A percentile compares a stretch with the other conserved stretches of the same genome.
These are phyloP conservation scores for Apiospora malaysiana DNA, from an alignment of 2,329 filamentous ascomycete genomes.

Conservation along the genomic window DNA sequence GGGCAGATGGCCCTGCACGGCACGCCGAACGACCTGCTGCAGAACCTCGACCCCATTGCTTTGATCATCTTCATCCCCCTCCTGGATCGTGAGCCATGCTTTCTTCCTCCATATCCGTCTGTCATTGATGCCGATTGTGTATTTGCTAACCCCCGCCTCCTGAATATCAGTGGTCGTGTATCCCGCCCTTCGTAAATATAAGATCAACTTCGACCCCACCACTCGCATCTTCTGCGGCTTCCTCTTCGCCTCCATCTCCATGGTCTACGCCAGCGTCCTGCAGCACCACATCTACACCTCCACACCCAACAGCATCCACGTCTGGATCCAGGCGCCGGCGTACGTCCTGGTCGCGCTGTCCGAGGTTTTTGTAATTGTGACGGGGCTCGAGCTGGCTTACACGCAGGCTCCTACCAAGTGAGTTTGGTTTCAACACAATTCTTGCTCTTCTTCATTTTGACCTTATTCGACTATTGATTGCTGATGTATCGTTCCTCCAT, in stretches of 20 bases:
- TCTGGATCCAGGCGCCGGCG: constrained; percentile 62
- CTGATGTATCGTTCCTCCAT: not conserved
- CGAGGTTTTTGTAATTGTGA: constrained; percentile 57
- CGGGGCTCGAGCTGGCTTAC: constrained; percentile 74
- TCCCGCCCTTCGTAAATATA: constrained; percentile 61
- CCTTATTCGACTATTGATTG: too few relatives aligned
- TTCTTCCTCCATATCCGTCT: constrained; percentile 39
- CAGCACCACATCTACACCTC: constrained; percentile 65
- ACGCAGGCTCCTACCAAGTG: constrained; percentile 75
- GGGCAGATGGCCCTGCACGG: constrained; percentile 64
- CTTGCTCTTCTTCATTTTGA: too few relatives aligned
- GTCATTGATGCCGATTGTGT: too few relatives aligned
- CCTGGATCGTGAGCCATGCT: constrained; percentile 55
- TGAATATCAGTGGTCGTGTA: constrained; percentile 55
- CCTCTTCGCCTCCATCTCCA: constrained; percentile 56
- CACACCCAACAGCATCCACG: constrained; percentile 58
- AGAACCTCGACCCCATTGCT: constrained; percentile 71
- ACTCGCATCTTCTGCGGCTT: constrained; percentile 71
- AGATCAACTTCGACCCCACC: constrained; percentile 68
- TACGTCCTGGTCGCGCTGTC: constrained; percentile 56
- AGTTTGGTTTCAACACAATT: constrained; percentile 60
- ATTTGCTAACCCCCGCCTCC: not conserved
- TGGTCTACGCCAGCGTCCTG: constrained; percentile 64
- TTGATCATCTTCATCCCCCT: constrained; percentile 72
- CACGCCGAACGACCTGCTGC: constrained; percentile 73